Evolutionary conservation across 192 early-diverging fungal species (phyloP).

Genomic region (Podila clonocystis): DNA sequence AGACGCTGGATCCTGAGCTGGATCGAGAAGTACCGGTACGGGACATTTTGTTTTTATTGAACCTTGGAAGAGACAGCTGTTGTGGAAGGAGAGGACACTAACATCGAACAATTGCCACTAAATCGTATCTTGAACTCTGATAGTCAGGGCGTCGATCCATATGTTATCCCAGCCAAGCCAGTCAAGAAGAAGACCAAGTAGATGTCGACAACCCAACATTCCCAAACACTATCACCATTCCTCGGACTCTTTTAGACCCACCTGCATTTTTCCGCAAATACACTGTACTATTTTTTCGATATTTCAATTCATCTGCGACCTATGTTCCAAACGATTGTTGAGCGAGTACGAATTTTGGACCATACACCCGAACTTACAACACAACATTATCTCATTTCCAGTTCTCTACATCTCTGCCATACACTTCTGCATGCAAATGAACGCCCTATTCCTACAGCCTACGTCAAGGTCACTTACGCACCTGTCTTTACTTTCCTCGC

Average conservation of each 20-base stretch:
- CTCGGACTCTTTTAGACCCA: background rate
- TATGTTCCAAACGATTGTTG: no score
- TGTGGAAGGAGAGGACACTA: no score
- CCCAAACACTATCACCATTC: background rate
- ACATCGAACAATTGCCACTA: no score
- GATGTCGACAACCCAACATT: background rate
- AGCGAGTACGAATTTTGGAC: no score
- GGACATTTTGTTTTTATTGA: no score
- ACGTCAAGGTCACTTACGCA: no score
- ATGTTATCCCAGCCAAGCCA: constrained; percentile 54
- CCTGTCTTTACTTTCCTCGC: no score
- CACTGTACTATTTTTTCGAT: constrained; percentile 10
- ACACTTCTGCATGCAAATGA: no score
- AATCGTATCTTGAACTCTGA: background rate
- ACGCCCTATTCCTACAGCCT: no score
- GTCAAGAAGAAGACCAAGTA: constrained; percentile 49
- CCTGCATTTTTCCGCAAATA: background rate
- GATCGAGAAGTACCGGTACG: constrained; percentile 50
- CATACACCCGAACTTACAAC: no score
- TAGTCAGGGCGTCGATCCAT: constrained; percentile 63
- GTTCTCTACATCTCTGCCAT: no score
- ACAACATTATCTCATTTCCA: no score
- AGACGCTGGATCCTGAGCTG: constrained; percentile 63
- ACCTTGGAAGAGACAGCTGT: background rate
- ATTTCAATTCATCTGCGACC: background rate